Base-by-base conservation (phyloP, 2,329 filamentous ascomycete species). In the Botrytis fabae region DNA sequence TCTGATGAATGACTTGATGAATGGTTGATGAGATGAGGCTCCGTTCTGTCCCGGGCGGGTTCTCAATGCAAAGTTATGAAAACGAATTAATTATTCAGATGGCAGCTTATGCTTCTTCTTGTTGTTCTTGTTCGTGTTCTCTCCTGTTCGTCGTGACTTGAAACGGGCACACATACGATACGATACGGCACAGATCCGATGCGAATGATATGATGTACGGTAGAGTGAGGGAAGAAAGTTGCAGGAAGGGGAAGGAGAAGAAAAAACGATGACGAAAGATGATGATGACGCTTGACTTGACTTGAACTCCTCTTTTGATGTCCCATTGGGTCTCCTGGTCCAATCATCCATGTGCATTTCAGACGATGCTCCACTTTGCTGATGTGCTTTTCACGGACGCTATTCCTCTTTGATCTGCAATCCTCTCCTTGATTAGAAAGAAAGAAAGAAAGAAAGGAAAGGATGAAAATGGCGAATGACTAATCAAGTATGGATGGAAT, bases 241-340 rank as follows among this genome's bases (percentile, higher is more conserved):
- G 40, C n/a, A 46, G 32, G 32, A 32, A 32, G 28, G 28, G n/a
- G 40, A 63, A 3, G 16, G 20, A 42, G 60, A 38, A n/a, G 16
- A 28, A 22, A 25, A 42, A 54, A 18, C 64, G 64, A 68, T 68
- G 64, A 68, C 64, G 64, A 68, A 68, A 68, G 46, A 62, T 62
- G 60, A 42, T 62, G 60, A 40, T n/a, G 35, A n/a, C 48, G 48
- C 32, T 32, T 32, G 32, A 32, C 32, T 32, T 32, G 32, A 32
- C 16, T 20, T 54, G 51, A 54, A 28, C n/a, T 54, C 35, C n/a
- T 54, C 35, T 32, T 32, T 40, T 66, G 28, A 32, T 32, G 32
- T 32, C 2, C 32, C 32, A 32, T 32, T 32, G 32, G 2, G 32
- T 32, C 32, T 32, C 3, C 32, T 32, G 32, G 32, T 32, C 32